phyloP scores from a whole-genome alignment of 495 filamentous ascomycete species.

The Trichoderma erinaceum region DNA sequence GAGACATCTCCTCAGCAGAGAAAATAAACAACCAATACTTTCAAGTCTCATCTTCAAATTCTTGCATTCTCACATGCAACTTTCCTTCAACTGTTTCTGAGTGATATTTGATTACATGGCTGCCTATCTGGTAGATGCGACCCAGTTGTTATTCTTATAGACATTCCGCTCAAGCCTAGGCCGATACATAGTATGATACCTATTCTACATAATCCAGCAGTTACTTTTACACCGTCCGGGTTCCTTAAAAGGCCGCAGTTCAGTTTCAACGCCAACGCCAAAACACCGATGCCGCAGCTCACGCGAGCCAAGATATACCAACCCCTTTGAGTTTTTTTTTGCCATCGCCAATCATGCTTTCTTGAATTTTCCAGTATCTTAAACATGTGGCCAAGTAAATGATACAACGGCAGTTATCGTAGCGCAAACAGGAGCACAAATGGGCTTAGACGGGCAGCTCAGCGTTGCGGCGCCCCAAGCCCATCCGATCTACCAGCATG shows the following conservation, averaged over 20 bases:
- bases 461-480: constrained; percentile 60
- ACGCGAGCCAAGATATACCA: not conserved
- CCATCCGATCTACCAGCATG: constrained; percentile 55
- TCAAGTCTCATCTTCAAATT: not conserved
- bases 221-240: not conserved
- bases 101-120: not conserved
- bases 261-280: constrained; percentile 11
- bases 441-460: constrained; percentile 63
- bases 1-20: not conserved
- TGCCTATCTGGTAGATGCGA: not conserved
- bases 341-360: not conserved
- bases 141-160: not conserved
- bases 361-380: not conserved
- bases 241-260: not conserved
- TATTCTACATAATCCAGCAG: constrained; percentile 7
- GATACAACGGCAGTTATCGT: not conserved
- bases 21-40: not conserved
- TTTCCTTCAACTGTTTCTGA: not conserved
- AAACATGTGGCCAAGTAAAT: not conserved
- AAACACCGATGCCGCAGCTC: constrained; percentile 2
- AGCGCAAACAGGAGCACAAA: not conserved
- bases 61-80: not conserved
- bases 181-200: not conserved
- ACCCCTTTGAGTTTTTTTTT: not conserved
- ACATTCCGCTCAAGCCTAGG: not conserved